phyloP scores from a whole-genome alignment of 2,329 filamentous ascomycete species.

The Ceratocystis huliohia region DNA sequence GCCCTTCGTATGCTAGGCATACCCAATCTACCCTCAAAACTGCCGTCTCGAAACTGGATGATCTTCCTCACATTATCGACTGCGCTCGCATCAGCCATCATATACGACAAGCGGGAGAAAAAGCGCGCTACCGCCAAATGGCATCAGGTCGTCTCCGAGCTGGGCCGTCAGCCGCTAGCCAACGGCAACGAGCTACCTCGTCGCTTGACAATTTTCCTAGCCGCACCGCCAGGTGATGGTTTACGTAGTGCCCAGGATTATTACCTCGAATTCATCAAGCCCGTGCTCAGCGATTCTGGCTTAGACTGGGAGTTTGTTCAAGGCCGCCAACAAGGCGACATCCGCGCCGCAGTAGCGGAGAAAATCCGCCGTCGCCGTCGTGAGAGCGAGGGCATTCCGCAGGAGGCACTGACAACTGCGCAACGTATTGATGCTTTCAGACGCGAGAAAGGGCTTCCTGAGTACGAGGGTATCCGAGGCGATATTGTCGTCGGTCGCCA shows the following conservation, averaged over 20 bases:
- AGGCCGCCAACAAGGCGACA: slow-evolving; percentile 81
- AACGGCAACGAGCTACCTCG: slow-evolving; percentile 59
- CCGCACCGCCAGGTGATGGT: slow-evolving; percentile 75
- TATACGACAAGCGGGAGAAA: slow-evolving; percentile 90
- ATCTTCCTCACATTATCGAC: slow-evolving; percentile 79
- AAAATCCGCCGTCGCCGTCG: slow-evolving; percentile 61
- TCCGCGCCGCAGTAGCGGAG: slow-evolving; percentile 76
- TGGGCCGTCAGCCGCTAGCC: slow-evolving; percentile 63
- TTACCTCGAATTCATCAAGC: slow-evolving; percentile 92
- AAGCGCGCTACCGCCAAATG: slow-evolving; percentile 74
- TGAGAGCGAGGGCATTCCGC: slow-evolving; percentile 41
- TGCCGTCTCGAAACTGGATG: slow-evolving; percentile 94
- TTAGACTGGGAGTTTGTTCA: slow-evolving; percentile 95
- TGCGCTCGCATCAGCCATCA: slow-evolving; percentile 63
- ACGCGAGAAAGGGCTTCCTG: slow-evolving; percentile 50
- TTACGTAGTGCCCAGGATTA: slow-evolving; percentile 79
- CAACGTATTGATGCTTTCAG: slow-evolving; percentile 51
- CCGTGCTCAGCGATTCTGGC: slow-evolving; percentile 74
- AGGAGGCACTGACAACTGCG: slow-evolving; percentile 37
- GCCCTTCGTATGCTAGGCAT: slow-evolving; percentile 71
- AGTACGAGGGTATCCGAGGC: slow-evolving; percentile 62
- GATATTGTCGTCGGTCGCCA: slow-evolving; percentile 84
- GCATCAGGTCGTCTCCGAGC: slow-evolving; percentile 70
- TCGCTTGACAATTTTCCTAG: slow-evolving; percentile 73
- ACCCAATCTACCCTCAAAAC: slow-evolving; percentile 66